Conservation (phyloP, 345 rosid genomes). For the Combretum micranthum region DNA sequence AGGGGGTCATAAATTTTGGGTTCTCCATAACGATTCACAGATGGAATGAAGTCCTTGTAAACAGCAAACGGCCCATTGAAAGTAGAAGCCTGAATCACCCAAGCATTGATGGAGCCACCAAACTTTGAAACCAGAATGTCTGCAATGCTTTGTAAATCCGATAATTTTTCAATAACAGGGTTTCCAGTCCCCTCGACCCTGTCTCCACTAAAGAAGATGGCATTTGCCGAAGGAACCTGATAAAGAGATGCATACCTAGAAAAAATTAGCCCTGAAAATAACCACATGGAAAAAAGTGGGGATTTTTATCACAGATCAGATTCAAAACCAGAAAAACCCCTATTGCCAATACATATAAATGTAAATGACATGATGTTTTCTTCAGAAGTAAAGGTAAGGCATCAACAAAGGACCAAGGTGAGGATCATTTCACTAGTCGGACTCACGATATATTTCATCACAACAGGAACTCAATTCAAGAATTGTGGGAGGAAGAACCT, state of each 20-base stretch:
- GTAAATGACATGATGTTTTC: too few relatives aligned
- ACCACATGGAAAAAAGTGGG: background rate
- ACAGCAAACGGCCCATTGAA: slow-evolving; percentile 75
- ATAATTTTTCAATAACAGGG: slow-evolving; percentile 62
- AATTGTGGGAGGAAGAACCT: slow-evolving; percentile 7
- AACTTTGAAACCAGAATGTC: slow-evolving; percentile 68
- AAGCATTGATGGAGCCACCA: slow-evolving; percentile 56
- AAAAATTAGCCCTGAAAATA: background rate
- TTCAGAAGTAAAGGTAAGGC: too few relatives aligned
- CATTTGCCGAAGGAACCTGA: slow-evolving; percentile 66
- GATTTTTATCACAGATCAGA: background rate
- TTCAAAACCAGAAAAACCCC: too few relatives aligned
- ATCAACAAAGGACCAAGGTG: too few relatives aligned
- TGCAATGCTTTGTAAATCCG: slow-evolving; percentile 54
- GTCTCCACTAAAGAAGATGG: slow-evolving; percentile 71
- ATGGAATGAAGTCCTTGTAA: slow-evolving; percentile 62
- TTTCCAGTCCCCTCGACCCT: slow-evolving; percentile 55
- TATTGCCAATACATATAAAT: too few relatives aligned
- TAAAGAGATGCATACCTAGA: background rate
- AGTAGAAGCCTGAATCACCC: slow-evolving; percentile 63
- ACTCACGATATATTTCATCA: background rate
- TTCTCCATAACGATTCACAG: slow-evolving; percentile 47
- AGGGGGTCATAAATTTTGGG: slow-evolving; percentile 46
- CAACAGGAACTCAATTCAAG: background rate
- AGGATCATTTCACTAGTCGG: too few relatives aligned